Conservation (phyloP, 139 green algal genomes). For the Chlorella sp. region DNA sequence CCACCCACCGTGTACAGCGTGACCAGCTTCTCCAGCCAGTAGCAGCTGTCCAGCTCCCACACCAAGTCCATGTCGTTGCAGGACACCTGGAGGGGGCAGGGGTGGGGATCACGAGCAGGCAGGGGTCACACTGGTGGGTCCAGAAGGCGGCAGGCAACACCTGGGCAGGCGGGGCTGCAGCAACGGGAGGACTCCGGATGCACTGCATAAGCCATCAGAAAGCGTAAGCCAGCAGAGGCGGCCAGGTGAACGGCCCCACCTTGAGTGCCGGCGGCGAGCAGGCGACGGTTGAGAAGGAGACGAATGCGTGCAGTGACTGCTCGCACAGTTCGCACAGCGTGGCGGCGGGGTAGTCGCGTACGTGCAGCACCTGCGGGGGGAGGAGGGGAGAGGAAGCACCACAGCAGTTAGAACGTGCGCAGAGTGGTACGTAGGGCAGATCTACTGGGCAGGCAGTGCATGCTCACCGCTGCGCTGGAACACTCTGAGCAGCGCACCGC, state of each 20-base stretch:
- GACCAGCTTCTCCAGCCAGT: slow-evolving; percentile 46
- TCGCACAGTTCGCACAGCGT: slow-evolving; percentile 56
- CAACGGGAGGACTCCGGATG: no score
- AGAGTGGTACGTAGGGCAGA: no score
- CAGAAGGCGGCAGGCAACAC: no score
- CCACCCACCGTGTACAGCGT: neutral
- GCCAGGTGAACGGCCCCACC: neutral
- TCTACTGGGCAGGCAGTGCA: neutral
- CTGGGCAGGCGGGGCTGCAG: no score
- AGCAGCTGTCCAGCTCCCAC: slow-evolving; percentile 40
- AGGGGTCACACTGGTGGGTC: neutral
- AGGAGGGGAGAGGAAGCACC: neutral
- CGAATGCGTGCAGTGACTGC: slow-evolving; percentile 51
- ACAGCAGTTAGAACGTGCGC: no score
- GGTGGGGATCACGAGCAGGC: neutral
- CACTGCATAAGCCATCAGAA: no score
- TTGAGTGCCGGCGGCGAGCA: slow-evolving; percentile 26
- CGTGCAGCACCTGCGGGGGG: slow-evolving; percentile 9
- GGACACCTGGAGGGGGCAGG: slow-evolving; percentile 31
- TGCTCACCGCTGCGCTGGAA: no score
- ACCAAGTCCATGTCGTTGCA: slow-evolving; percentile 45
- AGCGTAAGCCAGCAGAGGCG: no score
- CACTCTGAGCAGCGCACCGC: no score
- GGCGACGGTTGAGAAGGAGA: slow-evolving; percentile 32
- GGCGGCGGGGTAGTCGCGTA: slow-evolving; percentile 25